Conservation (phyloP, 352 stramenopile species). For the Globisporangium nodosum region DNA sequence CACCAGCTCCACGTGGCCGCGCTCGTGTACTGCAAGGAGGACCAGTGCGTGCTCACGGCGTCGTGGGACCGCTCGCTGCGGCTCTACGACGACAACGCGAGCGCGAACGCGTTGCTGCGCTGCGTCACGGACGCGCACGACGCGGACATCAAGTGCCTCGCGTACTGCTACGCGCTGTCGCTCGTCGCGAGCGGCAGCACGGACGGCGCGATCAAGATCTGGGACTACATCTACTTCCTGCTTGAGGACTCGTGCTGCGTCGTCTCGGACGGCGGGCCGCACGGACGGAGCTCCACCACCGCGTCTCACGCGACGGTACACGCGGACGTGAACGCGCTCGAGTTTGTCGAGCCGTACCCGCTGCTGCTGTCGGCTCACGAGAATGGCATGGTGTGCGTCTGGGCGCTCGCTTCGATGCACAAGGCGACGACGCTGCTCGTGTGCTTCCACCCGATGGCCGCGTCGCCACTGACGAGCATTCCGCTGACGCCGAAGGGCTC, state of each 20-base stretch:
- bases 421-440: constrained; percentile 29
- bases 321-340: constrained; percentile 54
- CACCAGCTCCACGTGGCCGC: constrained; percentile 58
- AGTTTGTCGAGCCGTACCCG: constrained; percentile 74
- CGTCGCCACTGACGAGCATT: neutral
- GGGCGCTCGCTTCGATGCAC: constrained; percentile 45
- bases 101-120: constrained; percentile 47
- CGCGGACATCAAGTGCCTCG: constrained; percentile 70
- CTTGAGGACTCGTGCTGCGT: constrained; percentile 51
- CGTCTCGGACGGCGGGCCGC: constrained; percentile 1
- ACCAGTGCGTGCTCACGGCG: constrained; percentile 62
- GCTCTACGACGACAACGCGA: constrained; percentile 64
- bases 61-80: constrained; percentile 73
- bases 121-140: constrained; percentile 70
- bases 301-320: constrained; percentile 1
- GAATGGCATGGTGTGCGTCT: constrained; percentile 58
- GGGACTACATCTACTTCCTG: constrained; percentile 83
- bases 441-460: constrained; percentile 24
- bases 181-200: constrained; percentile 55
- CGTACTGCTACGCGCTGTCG: constrained; percentile 67
- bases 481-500: neutral
- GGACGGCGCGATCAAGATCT: constrained; percentile 73
- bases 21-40: constrained; percentile 72
- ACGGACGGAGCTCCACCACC: no score
- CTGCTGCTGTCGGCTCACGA: constrained; percentile 65